Evolutionary conservation across 805 yeast genomes (phyloP), one percentile per base, ranked within the genome.

Genomic region (Kuraishia hungarica): DNA sequence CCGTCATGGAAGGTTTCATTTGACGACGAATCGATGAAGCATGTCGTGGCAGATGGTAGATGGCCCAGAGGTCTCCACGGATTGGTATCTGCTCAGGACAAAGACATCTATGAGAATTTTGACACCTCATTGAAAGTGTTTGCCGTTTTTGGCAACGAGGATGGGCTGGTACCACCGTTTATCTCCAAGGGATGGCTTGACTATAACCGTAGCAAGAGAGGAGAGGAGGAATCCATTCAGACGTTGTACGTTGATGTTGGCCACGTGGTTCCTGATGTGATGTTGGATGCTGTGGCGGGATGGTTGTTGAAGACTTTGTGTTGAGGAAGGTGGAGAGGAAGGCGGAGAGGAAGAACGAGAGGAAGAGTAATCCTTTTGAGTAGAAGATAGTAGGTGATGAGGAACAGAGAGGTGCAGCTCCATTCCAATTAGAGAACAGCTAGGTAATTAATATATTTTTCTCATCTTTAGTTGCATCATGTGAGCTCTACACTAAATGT

Each of bases 41-140:
- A 51, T 46, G 50, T 53, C 13, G 51, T 26, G n/a, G 57, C 54
- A 8, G 52, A 53, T 26, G 43, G 54, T 28, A 19, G 48, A 19
- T 58, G 57, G 59, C 59, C 59, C 11, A 56, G 53, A 35, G 52
- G 24, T 20, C 53, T 58, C 35, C 59, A 56, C 48, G 54, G 54
- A 23, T 54, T 56, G 48, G 22, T 53, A 13, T 35, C 56, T 17
- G 53, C 48, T 20, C 57, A 56, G 24, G 60, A 58, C 24, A 51
- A 51, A 39, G 48, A 56, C 19, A 55, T 58, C 35, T 52, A 56
- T 11, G 59, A 58, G 43, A 55, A 56, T 39, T 58, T 58, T 22
- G 59, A 59, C 4, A 54, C 53, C 24, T 57, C 56, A 43, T 53
- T 58, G 39, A 56, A 58, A 39, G 60, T 58, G 29, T 55, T 55